Base-by-base conservation (phyloP, 1,284 basidiomycete species). In the Naganishia albida region DNA sequence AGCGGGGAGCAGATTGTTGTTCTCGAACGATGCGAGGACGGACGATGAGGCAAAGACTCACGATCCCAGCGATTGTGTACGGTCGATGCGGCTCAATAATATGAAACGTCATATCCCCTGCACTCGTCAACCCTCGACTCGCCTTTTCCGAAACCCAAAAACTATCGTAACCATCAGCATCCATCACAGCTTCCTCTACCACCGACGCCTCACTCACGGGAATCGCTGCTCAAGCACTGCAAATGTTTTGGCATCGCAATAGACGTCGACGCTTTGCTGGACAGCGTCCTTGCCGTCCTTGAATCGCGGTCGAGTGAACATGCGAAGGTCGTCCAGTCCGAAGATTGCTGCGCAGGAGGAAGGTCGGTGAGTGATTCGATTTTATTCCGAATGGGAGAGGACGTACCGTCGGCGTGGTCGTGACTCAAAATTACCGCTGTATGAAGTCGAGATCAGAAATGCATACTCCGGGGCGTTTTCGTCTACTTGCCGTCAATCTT, bases 371-470 rank as follows among this genome's bases (percentile, higher is more conserved):
- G 39, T 8, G 13, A 18, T 18, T n/a, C n/a, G n/a, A n/a, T n/a
- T n/a, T n/a, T n/a, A n/a, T n/a, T n/a, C n/a, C n/a, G n/a, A n/a
- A n/a, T n/a, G n/a, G n/a, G n/a, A n/a, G n/a, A 25, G 23, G 18
- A 54, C 54, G 2, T 44, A 56, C 54, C 54, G 30, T 56, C 40
- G 25, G 54, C 54, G 34, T 56, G 54, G 10, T 46, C 54, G 20
- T 56, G 54, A 30, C 54, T 56, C 3, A 56, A n/a, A n/a, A 56
- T n/a, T 20, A 56, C 54, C 23, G 54, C 54, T 56, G 34, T 30
- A 28, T 15, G 7, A 20, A 23, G 6, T 10, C 49, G 13, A 2
- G 49, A 51, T 51, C 49, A 15, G 25, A 30, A 12, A 30, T 51
- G 20, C 16, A 20, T 48, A 23, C n/a, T 48, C 10, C 34, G 13